Evolutionary conservation across 257 asterid genomes (phyloP), one percentile per base, ranked within the genome.

Genomic region (Craterostigma plantagineum): DNA sequence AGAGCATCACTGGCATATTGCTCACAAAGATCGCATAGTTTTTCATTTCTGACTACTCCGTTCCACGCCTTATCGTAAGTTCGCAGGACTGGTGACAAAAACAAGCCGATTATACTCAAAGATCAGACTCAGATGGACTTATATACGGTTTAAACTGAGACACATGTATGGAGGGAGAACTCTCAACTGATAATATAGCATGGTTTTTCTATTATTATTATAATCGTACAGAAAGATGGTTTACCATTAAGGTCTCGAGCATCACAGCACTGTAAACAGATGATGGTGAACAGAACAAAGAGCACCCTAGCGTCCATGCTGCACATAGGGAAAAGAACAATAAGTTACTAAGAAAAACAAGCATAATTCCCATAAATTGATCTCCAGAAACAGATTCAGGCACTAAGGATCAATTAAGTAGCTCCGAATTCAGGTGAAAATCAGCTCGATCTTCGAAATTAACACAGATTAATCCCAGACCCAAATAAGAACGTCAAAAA

Each of bases 241-340:
- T 59, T 43, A 58, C 56, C 45, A 34, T 65, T 52, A 45, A 79
- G 55, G 46, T 80, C 75, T 49, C 92, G 63, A 36, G 94, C 94
- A 61, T 63, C 44, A 44, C 78, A 64, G 66, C 59, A 57, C 76
- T 78, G 70, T 63, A 43, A 60, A 53, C 64, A 54, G 63, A 77
- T 49, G 46, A 75, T 55, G 10, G 67, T 9, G 27, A 65, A 38
- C 37, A 90, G 58, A 54, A 68, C 30, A 38, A 77, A 42, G 64
- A 74, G 61, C 63, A 65, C 64, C 70, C 68, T 68, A 18, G 56
- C 48, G 42, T 76, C 79, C 99, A 83, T 83, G 68, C 91, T 90
- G 73, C 67, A 53, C 44, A 63, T 14, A 6, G 30, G 30, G 30
- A 23, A 23, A 23, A 23, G 30, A 23, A 23, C 30, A 23, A 23